Percentiles rank a stretch among this genome's conserved stretches.
These are phyloP conservation scores for Phytopythium sindhum DNA, from an alignment of 352 stramenopile species.

Conservation along the genomic window DNA sequence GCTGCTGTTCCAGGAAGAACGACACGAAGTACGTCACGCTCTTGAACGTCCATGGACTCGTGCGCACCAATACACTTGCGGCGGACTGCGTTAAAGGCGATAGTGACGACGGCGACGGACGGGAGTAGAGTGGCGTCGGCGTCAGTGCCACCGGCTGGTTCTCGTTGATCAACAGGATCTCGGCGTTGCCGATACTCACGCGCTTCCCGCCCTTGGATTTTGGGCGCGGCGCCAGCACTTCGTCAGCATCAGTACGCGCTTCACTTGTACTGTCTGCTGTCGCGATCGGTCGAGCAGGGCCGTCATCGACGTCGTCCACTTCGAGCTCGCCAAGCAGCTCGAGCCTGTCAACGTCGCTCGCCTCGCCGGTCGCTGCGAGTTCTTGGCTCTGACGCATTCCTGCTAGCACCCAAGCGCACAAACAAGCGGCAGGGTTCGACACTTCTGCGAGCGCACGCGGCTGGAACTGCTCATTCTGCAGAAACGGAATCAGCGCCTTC, in stretches of 20 bases:
- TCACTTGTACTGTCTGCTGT: conserved; percentile 5
- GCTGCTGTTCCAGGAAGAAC: conserved; percentile 49
- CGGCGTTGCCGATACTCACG: conserved; percentile 59
- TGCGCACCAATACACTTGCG: conserved; percentile 41
- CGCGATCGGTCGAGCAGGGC: neutral
- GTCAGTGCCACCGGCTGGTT: conserved; percentile 44
- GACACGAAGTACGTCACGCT: conserved; percentile 76
- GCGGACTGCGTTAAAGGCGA: neutral
- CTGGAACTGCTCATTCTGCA: conserved; percentile 74
- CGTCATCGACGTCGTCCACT: conserved; percentile 36
- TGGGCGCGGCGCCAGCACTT: conserved; percentile 10
- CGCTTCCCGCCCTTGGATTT: conserved; percentile 39
- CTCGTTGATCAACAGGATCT: conserved; percentile 74
- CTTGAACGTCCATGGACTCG: conserved; percentile 64
- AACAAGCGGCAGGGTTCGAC: conserved; percentile 39
- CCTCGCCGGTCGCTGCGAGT: conserved; percentile 11
- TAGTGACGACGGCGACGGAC: neutral
- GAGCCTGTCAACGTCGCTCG: conserved; percentile 40
- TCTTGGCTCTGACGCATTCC: conserved; percentile 34
- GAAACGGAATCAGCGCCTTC: conserved; percentile 65
- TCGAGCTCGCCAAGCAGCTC: conserved; percentile 59
- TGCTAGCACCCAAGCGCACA: conserved; percentile 69
- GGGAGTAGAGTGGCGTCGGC: conserved; percentile 11
- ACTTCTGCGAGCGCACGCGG: conserved; percentile 53
- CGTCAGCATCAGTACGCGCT: conserved; percentile 8